Percentiles rank a stretch among this genome's conserved stretches.
These are phyloP conservation scores for Cyclostephanos tholiformis DNA, from an alignment of 108 stramenopile genomes.

Conservation along the genomic window DNA sequence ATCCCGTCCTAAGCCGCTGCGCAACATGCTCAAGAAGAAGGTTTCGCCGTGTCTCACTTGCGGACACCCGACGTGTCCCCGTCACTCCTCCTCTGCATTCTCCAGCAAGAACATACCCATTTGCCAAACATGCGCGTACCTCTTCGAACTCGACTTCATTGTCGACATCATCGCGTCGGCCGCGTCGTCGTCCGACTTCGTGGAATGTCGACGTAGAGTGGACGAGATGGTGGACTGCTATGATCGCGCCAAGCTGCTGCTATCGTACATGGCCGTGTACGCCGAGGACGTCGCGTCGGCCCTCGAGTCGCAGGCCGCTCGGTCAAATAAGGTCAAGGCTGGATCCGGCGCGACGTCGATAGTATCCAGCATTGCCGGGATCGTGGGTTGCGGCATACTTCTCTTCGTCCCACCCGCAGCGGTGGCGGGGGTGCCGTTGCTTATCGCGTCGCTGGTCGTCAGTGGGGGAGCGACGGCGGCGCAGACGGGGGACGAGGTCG, in stretches of 20 bases:
- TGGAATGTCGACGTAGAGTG: slow-evolving; percentile 38
- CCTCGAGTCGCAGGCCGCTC: slow-evolving; percentile 48
- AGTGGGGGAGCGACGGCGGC: slow-evolving; percentile 67
- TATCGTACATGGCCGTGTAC: slow-evolving; percentile 61
- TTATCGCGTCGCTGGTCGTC: slow-evolving; percentile 73
- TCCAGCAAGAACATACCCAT: slow-evolving; percentile 53
- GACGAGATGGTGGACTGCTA: slow-evolving; percentile 71
- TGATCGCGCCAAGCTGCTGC: slow-evolving; percentile 62
- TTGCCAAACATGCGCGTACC: slow-evolving; percentile 55
- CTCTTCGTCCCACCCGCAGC: slow-evolving; percentile 53
- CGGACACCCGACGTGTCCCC: slow-evolving; percentile 45
- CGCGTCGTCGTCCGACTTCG: slow-evolving; percentile 8
- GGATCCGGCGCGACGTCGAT: slow-evolving; percentile 61
- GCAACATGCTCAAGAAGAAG: slow-evolving; percentile 14
- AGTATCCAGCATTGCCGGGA: slow-evolving; percentile 65
- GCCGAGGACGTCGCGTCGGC: slow-evolving; percentile 49
- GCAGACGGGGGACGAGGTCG: slow-evolving; percentile 60
- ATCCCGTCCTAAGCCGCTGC: slow-evolving; percentile 14
- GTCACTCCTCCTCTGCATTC: slow-evolving; percentile 53
- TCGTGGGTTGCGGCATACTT: slow-evolving; percentile 61
- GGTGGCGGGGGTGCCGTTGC: slow-evolving; percentile 72
- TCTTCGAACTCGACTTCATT: slow-evolving; percentile 73
- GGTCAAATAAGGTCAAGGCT: slow-evolving; percentile 58
- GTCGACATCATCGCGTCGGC: slow-evolving; percentile 53
- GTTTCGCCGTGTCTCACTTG: slow-evolving; percentile 43